Base-by-base conservation (phyloP, 2,329 filamentous ascomycete species). In the Thelonectria discophora region DNA sequence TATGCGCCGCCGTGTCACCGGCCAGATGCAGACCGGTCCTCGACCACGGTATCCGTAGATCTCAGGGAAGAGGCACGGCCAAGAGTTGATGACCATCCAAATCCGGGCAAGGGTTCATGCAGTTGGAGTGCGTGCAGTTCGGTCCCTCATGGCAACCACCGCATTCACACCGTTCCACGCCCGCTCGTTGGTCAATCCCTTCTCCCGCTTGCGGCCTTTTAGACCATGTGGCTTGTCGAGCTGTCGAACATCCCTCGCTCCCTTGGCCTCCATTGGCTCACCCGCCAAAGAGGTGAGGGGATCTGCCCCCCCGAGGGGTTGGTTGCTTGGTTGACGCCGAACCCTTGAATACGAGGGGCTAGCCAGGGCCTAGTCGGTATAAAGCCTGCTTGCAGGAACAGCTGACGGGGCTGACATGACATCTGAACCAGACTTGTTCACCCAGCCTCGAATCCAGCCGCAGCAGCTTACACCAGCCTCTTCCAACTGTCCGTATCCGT, bases 311-410 rank as follows among this genome's bases (percentile, higher is more conserved):
- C 27, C n/a, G 45, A 30, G 20, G 21, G 21, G 45, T 24, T 17
- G 45, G 45, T 47, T 47, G 45, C 45, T 47, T 47, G 45, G 45
- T 47, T 27, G 45, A 47, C 45, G 45, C 45, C 45, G 45, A 47
- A 47, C 45, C 45, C 45, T 47, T 24, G 42, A 47, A 47, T 47
- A 47, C 45, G 45, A 47, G 21, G 21, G 43, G n/a, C 45, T 47
- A 27, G 21, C 12, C 20, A n/a, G 21, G 45, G 13, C 13, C 24
- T 27, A 30, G 45, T n/a, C 45, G 45, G 13, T 47, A 47, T 47
- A 47, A 47, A 47, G 20, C 21, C n/a, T 21, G 21, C 11, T 30
- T 47, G 13, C 17, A 20, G n/a, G 45, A 47, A 21, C 45, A 15
- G 45, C 45, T 27, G 45, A 47, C 24, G 45, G 20, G 34, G 45